Percentiles rank a stretch among this genome's conserved stretches.
These are phyloP conservation scores for Huntiella bhutanensis DNA, from an alignment of 2,329 filamentous ascomycete genomes.

Conservation along the genomic window DNA sequence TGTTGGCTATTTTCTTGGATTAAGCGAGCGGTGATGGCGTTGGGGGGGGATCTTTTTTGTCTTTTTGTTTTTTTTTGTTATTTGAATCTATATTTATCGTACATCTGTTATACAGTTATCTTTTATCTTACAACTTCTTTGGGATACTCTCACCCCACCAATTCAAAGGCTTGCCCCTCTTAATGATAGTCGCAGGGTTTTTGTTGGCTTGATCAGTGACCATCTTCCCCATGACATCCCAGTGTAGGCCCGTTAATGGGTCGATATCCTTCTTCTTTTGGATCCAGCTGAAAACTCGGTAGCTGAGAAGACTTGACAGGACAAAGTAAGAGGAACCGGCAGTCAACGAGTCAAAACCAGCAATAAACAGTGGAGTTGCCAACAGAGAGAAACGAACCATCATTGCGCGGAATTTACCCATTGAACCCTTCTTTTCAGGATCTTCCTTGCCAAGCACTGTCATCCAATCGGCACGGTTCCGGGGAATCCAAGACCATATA, in stretches of 20 bases:
- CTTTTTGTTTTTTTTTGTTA: conserved; percentile 12
- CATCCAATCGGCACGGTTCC: conserved; percentile 5
- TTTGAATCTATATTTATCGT: neutral
- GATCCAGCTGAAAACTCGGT: neutral
- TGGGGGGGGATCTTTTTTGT: conserved; percentile 7
- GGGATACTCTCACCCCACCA: conserved; percentile 5
- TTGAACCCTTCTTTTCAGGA: conserved; percentile 10
- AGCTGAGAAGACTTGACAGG: conserved; percentile 7
- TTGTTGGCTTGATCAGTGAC: neutral
- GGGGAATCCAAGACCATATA: conserved; percentile 8
- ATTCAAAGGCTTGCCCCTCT: conserved; percentile 6
- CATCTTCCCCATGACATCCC: neutral
- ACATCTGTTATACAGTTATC: no score
- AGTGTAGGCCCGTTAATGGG: conserved; percentile 2
- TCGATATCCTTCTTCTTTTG: conserved; percentile 6
- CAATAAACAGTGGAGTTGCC: conserved; percentile 7
- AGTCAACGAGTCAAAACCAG: conserved; percentile 8
- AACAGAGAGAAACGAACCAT: conserved; percentile 5
- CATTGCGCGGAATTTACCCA: conserved; percentile 5
- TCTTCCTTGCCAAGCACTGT: conserved; percentile 8
- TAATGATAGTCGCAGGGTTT: neutral
- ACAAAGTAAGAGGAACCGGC: conserved; percentile 10
- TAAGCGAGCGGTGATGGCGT: conserved; percentile 20
- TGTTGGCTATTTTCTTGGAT: conserved; percentile 68
- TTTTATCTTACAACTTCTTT: neutral